These are phyloP conservation scores for Solanum clarkiae DNA, from an alignment of 257 asterid genomes.

Conservation along the genomic window DNA sequence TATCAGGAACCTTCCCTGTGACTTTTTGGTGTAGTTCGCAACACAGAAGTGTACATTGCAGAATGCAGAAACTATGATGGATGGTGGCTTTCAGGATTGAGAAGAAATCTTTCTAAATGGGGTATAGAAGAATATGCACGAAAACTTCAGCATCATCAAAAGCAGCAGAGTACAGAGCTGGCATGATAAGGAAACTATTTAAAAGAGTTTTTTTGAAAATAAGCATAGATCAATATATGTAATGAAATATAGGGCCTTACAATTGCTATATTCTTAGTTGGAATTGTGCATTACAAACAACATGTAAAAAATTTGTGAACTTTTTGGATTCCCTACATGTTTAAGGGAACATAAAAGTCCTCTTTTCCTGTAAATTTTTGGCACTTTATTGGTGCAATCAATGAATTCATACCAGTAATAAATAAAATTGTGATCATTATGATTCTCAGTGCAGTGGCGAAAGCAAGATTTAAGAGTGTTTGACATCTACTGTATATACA, in stretches of 20 bases:
- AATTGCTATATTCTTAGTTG: neutral
- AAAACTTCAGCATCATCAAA: neutral
- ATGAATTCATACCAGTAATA: neutral
- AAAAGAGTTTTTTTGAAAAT: neutral
- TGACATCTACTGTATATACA: neutral
- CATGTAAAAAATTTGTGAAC: neutral
- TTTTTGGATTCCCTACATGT: neutral
- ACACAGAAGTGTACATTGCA: neutral
- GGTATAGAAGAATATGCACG: neutral
- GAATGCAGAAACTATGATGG: neutral
- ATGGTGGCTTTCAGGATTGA: neutral
- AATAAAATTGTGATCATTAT: neutral
- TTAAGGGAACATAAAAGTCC: neutral
- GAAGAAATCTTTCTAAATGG: neutral
- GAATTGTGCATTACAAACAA: neutral
- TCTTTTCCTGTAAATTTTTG: neutral
- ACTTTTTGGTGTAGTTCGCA: neutral
- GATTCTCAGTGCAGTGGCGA: neutral
- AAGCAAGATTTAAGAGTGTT: neutral
- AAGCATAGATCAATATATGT: neutral
- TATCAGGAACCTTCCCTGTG: neutral
- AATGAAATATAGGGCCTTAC: neutral
- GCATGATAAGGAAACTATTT: neutral
- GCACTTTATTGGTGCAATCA: neutral
- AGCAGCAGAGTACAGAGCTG: neutral